Conservation (phyloP, 2,329 filamentous ascomycete species). For the Phaeophleospora eucalypticola region DNA sequence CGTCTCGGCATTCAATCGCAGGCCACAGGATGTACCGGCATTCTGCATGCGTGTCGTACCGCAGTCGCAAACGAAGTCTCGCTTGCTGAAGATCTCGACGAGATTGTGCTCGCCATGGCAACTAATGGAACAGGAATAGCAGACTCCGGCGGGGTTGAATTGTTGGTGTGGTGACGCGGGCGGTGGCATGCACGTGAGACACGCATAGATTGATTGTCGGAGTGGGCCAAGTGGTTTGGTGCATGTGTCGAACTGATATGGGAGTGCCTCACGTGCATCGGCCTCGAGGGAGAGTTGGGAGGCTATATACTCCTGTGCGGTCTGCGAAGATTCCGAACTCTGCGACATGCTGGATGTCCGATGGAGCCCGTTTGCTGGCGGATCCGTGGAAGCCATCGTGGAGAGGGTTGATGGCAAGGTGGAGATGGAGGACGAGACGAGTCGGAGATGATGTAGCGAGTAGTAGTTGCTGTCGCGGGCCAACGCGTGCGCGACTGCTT, state of each 20-base stretch:
- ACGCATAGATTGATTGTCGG: constrained; percentile 85
- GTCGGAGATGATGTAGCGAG: neutral
- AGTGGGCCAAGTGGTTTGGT: constrained; percentile 85
- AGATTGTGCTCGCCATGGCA: constrained; percentile 94
- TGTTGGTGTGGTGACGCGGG: constrained; percentile 59
- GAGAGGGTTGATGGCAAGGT: neutral
- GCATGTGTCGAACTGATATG: constrained; percentile 92
- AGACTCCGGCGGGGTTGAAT: constrained; percentile 75
- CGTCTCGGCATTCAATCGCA: constrained; percentile 69
- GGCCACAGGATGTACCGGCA: constrained; percentile 64
- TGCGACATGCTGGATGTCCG: constrained; percentile 18
- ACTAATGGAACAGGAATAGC: constrained; percentile 93
- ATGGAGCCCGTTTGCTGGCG: constrained; percentile 2
- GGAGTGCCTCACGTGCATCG: constrained; percentile 89
- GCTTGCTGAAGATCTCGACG: constrained; percentile 93
- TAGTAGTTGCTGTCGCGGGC: neutral
- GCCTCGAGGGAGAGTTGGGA: constrained; percentile 87
- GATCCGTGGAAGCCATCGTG: constrained; percentile 3
- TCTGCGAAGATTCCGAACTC: constrained; percentile 48
- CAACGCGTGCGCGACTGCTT: neutral
- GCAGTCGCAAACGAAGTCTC: constrained; percentile 94
- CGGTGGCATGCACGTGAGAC: constrained; percentile 85
- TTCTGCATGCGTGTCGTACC: constrained; percentile 73
- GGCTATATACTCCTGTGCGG: constrained; percentile 68
- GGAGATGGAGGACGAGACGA: neutral